Percentiles rank a stretch among this genome's conserved stretches.
These are phyloP conservation scores for Taphrina deformans DNA, from an alignment of 1,139 yeast species.

Conservation along the genomic window DNA sequence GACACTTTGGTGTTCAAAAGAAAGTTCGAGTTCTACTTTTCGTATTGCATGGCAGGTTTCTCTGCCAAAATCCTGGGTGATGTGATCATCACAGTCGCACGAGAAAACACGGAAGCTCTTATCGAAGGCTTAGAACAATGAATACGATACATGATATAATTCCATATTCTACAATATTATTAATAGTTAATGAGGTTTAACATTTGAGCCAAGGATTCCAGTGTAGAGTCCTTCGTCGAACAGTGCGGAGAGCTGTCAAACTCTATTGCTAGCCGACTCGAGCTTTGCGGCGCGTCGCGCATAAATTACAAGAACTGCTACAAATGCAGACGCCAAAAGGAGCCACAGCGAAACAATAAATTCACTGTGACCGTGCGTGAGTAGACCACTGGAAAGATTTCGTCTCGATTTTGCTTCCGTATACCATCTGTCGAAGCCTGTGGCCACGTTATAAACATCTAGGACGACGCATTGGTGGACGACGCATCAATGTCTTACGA, in stretches of 20 bases:
- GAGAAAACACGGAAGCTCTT: slow-evolving; percentile 21
- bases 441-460: no score
- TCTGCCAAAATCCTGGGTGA: slow-evolving; percentile 23
- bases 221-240: no score
- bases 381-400: no score
- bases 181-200: background rate
- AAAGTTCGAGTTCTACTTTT: slow-evolving; percentile 24
- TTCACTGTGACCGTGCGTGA: no score
- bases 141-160: no score
- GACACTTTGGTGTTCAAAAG: slow-evolving; percentile 25
- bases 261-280: background rate
- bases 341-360: no score
- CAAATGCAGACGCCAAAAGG: background rate
- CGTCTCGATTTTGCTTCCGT: no score
- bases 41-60: slow-evolving; percentile 32
- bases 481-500: slow-evolving; percentile 3
- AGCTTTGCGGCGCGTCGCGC: background rate
- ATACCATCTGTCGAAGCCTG: no score
- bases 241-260: background rate
- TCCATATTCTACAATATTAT: background rate
- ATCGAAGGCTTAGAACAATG: slow-evolving; percentile 23
- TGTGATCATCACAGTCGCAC: slow-evolving; percentile 29
- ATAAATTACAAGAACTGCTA: background rate
- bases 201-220: background rate
- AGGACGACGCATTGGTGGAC: background rate